These are phyloP conservation scores for Phaeodactylum tricornutum DNA, from an alignment of 108 stramenopile genomes.

Conservation along the genomic window DNA sequence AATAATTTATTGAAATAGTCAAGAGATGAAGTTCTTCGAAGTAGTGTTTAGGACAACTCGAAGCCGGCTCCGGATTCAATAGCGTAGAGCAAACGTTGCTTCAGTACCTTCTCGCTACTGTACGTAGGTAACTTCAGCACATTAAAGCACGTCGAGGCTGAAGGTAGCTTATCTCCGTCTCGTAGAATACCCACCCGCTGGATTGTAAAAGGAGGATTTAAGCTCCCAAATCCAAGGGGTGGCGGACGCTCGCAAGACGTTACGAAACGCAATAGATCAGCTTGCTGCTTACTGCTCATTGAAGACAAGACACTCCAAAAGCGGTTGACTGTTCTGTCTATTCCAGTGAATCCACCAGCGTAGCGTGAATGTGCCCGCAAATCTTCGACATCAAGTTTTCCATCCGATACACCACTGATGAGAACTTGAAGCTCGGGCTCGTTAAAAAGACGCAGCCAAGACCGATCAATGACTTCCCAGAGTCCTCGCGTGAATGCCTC, in stretches of 20 bases:
- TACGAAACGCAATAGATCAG: slow-evolving; percentile 89
- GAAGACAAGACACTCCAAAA: slow-evolving; percentile 88
- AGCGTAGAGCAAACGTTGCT: slow-evolving; percentile 66
- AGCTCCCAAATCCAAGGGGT: slow-evolving; percentile 88
- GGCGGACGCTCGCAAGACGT: slow-evolving; percentile 96
- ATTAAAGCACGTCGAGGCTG: slow-evolving; percentile 98
- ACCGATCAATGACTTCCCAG: slow-evolving; percentile 85
- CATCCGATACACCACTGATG: slow-evolving; percentile 80
- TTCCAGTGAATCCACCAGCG: slow-evolving; percentile 79
- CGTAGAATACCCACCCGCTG: slow-evolving; percentile 82
- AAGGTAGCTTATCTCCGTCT: slow-evolving; percentile 86
- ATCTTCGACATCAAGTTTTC: slow-evolving; percentile 86
- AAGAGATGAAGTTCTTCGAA: not conserved
- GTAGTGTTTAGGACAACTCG: slow-evolving; percentile 63
- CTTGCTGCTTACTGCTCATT: slow-evolving; percentile 71
- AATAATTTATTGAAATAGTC: too few species aligned
- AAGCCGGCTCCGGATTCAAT: slow-evolving; percentile 88
- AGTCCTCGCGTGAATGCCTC: slow-evolving; percentile 93
- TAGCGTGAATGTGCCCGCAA: slow-evolving; percentile 82
- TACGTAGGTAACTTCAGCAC: slow-evolving; percentile 97
- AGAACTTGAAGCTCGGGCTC: slow-evolving; percentile 94
- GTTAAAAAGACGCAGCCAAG: slow-evolving; percentile 88
- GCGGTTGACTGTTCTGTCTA: slow-evolving; percentile 69
- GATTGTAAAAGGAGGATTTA: slow-evolving; percentile 96
- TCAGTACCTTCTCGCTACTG: slow-evolving; percentile 85